A percentile compares a stretch with the other conserved stretches of the same genome.
These are phyloP conservation scores for Fusarium scirpi DNA, from an alignment of 2,329 filamentous ascomycete genomes.

Conservation along the genomic window DNA sequence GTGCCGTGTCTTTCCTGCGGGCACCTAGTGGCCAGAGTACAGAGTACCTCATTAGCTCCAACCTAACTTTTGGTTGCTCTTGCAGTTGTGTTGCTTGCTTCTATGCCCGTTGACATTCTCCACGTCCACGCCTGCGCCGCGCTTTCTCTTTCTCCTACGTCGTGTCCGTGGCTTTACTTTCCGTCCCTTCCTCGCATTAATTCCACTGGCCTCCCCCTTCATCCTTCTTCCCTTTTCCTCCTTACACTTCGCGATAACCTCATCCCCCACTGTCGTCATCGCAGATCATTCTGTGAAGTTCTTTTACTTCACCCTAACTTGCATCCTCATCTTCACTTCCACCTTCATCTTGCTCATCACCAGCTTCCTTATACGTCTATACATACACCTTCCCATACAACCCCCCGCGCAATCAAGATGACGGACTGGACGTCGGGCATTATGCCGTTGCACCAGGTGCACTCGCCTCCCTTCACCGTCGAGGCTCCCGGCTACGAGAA, in stretches of 20 bases:
- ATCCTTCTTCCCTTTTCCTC: conserved; percentile 22
- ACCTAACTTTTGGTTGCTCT: conserved; percentile 9
- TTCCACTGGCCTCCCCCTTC: conserved; percentile 27
- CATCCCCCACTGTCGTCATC: conserved; percentile 32
- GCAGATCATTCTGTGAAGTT: conserved; percentile 18
- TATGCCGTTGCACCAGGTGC: conserved; percentile 68
- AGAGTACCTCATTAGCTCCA: neutral
- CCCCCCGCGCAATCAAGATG: conserved; percentile 38
- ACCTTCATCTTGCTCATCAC: conserved; percentile 7
- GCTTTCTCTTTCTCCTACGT: conserved; percentile 29
- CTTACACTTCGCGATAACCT: conserved; percentile 39
- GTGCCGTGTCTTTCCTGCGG: conserved; percentile 25
- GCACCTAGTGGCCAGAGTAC: conserved; percentile 4
- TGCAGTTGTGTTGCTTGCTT: conserved; percentile 21
- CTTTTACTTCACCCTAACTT: conserved; percentile 17
- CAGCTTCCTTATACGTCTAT: conserved; percentile 13
- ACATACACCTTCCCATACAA: conserved; percentile 23
- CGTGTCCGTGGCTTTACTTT: conserved; percentile 30
- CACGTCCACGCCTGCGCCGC: conserved; percentile 28
- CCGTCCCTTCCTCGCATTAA: conserved; percentile 38
- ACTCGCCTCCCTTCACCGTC: conserved; percentile 80
- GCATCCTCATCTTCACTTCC: conserved; percentile 8
- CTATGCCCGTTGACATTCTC: conserved; percentile 26
- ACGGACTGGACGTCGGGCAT: conserved; percentile 57
- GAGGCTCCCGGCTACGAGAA: conserved; percentile 76